phyloP scores from a whole-genome alignment of 2,329 filamentous ascomycete species.

The Neoarthrinium moseri region DNA sequence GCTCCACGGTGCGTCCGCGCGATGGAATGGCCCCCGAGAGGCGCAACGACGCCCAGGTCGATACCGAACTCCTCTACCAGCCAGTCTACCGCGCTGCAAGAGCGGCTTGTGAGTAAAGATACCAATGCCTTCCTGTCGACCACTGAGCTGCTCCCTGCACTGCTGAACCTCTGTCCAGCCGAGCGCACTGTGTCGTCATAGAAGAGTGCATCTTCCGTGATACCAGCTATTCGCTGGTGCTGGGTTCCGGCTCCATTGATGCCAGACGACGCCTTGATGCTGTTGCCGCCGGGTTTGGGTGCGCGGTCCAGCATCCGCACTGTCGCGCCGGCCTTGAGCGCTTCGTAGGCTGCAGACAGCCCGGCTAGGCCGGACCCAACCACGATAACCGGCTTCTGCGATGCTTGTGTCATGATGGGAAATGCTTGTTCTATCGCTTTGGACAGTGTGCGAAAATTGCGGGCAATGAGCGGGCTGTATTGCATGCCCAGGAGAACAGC shows the following conservation, averaged over 20 bases:
- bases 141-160: constrained; percentile 22
- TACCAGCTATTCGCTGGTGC: constrained; percentile 46
- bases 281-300: constrained; percentile 61
- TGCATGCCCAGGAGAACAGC: constrained; percentile 1
- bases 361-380: constrained; percentile 67
- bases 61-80: constrained; percentile 55
- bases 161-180: constrained; percentile 43
- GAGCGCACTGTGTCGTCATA: constrained; percentile 57
- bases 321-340: constrained; percentile 48
- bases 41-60: constrained; percentile 56
- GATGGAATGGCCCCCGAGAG: constrained; percentile 57
- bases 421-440: not conserved
- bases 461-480: not conserved
- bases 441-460: not conserved
- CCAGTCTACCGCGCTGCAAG: constrained; percentile 52
- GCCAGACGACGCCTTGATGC: constrained; percentile 65
- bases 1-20: constrained; percentile 57
- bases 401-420: constrained; percentile 1
- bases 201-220: constrained; percentile 40
- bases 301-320: constrained; percentile 61
- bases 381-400: constrained; percentile 45
- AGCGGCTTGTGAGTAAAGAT: constrained; percentile 43
- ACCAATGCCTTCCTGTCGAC: constrained; percentile 44
- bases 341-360: constrained; percentile 56
- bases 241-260: constrained; percentile 62